Conservation (phyloP, 768 basidiomycete genomes). For the Kwoniella mangroviensis region DNA sequence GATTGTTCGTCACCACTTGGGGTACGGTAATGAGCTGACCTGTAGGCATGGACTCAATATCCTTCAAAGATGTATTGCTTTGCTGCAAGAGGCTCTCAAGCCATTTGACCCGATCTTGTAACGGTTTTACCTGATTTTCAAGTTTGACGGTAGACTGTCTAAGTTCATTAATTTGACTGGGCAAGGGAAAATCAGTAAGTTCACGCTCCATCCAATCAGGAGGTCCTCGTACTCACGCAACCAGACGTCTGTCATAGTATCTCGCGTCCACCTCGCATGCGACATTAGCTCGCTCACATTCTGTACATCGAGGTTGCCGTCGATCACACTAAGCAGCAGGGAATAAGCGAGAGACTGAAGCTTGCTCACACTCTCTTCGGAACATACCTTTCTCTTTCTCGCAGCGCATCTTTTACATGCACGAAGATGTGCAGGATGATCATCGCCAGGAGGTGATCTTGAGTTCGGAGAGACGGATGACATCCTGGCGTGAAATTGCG, state of each 20-base stretch:
- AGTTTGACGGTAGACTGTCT: not conserved
- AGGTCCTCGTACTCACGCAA: not conserved
- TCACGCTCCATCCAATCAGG: too few relatives aligned
- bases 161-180: not conserved
- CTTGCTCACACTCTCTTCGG: too few relatives aligned
- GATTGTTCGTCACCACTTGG: too few relatives aligned
- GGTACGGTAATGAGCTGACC: too few relatives aligned
- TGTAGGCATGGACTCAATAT: not conserved
- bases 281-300: not conserved
- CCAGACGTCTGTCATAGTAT: not conserved
- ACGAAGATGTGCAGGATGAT: not conserved
- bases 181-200: too few relatives aligned
- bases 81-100: not conserved
- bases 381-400: not conserved
- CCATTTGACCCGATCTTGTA: not conserved
- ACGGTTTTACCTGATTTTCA: not conserved
- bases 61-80: not conserved
- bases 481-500: too few relatives aligned
- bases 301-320: slow-evolving; percentile 7
- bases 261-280: not conserved
- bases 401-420: not conserved
- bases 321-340: not conserved
- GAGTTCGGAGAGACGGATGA: too few relatives aligned
- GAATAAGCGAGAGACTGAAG: too few relatives aligned
- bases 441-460: too few relatives aligned